phyloP scores from a whole-genome alignment of 2,329 filamentous ascomycete genomes.

The Neonectria magnoliae region DNA sequence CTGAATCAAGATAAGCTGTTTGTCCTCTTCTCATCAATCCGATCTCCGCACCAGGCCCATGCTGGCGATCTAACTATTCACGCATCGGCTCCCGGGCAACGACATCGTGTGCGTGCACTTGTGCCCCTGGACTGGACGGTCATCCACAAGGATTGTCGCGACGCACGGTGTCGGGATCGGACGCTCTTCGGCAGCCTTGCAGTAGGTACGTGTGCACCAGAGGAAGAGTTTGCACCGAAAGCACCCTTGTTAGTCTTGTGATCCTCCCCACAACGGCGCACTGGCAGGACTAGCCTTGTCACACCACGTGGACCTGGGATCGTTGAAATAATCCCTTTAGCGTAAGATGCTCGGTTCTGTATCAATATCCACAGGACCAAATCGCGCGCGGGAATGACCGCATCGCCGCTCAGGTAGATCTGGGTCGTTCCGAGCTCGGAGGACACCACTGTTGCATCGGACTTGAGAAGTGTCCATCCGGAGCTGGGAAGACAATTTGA shows the following conservation, averaged over 20 bases:
- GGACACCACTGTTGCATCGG: neutral
- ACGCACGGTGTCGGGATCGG: neutral
- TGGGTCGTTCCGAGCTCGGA: neutral
- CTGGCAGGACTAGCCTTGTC: neutral
- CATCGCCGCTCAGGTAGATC: neutral
- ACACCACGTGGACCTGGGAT: neutral
- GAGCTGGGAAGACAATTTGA: neutral
- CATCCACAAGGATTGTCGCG: neutral
- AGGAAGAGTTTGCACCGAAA: neutral
- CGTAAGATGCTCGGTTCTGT: neutral
- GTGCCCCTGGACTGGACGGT: neutral
- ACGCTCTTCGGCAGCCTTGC: neutral
- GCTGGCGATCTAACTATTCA: neutral
- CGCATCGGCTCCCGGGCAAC: neutral
- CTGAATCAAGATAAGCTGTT: neutral
- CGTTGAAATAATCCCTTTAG: neutral
- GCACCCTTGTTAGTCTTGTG: neutral
- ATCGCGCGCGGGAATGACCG: neutral
- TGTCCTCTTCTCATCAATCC: neutral
- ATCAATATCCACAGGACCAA: neutral
- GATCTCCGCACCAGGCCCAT: neutral
- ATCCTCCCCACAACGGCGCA: neutral
- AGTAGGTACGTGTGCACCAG: neutral
- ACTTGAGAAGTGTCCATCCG: neutral
- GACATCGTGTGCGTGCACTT: neutral